Percentiles rank a stretch among this genome's conserved stretches.
Evolutionary conservation across 441 rosid species (phyloP).

Genomic region (Daphne laureola): DNA sequence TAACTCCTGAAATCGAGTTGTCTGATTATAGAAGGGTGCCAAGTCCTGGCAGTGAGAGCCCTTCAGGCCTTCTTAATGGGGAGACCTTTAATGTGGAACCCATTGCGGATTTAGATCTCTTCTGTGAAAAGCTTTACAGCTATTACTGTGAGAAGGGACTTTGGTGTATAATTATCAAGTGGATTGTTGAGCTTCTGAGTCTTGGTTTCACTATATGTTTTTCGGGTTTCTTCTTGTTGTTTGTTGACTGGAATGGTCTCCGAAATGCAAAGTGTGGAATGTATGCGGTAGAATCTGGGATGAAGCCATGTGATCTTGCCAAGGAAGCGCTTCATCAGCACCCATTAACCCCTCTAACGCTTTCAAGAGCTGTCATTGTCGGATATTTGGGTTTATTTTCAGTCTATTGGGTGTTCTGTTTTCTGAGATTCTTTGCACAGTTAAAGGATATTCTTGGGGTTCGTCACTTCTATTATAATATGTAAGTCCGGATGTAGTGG

Average conservation of each 20-base stretch:
- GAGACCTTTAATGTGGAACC: conserved; percentile 78
- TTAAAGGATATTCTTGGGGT: conserved; percentile 71
- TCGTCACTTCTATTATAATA: conserved; percentile 76
- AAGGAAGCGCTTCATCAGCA: conserved; percentile 88
- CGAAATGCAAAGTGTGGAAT: conserved; percentile 96
- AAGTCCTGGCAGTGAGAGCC: conserved; percentile 97
- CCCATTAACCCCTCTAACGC: conserved; percentile 81
- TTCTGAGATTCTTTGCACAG: conserved; percentile 86
- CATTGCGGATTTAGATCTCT: conserved; percentile 88
- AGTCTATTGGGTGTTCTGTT: conserved; percentile 84
- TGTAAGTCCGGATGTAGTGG: conserved; percentile 35
- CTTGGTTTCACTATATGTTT: conserved; percentile 87
- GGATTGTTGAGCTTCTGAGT: conserved; percentile 94
- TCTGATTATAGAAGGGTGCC: conserved; percentile 75
- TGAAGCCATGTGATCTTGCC: conserved; percentile 91
- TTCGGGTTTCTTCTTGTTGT: conserved; percentile 88
- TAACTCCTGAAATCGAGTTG: conserved; percentile 82
- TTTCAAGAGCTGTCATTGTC: conserved; percentile 76
- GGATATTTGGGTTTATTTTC: conserved; percentile 89
- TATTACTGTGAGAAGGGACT: conserved; percentile 98
- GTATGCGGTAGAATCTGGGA: conserved; percentile 97
- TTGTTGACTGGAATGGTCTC: conserved; percentile 97
- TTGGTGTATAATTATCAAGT: conserved; percentile 90
- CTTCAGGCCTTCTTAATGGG: conserved; percentile 90
- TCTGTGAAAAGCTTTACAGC: conserved; percentile 83